Percentiles rank a stretch among this genome's conserved stretches.
phyloP scores from a whole-genome alignment of 2,329 filamentous ascomycete species.

The Xylaria sp. region DNA sequence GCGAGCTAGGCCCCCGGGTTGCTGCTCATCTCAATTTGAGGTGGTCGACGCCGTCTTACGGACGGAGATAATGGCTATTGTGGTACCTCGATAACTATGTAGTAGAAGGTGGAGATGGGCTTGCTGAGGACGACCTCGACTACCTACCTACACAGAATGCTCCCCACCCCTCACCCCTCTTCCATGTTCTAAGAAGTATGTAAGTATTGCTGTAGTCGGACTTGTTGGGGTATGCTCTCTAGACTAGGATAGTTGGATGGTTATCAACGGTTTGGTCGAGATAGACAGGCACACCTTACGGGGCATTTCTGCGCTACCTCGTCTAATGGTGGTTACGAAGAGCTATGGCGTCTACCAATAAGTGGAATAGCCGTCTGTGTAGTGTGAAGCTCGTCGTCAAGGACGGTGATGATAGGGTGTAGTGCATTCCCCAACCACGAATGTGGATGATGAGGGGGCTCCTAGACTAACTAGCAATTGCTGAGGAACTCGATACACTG shows the following conservation, averaged over 20 bases:
- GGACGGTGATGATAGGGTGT: constrained; percentile 44
- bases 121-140: constrained; percentile 41
- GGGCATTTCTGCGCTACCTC: constrained; percentile 18
- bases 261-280: constrained; percentile 43
- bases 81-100: constrained; percentile 29
- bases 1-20: constrained; percentile 44
- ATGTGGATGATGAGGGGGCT: constrained; percentile 46
- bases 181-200: constrained; percentile 15
- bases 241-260: constrained; percentile 35
- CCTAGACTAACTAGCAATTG: constrained; percentile 29
- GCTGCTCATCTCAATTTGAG: constrained; percentile 50
- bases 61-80: constrained; percentile 49
- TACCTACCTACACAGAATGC: constrained; percentile 32
- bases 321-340: constrained; percentile 23
- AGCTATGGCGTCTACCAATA: constrained; percentile 1
- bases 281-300: constrained; percentile 36
- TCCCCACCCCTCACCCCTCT: constrained; percentile 42
- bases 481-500: constrained; percentile 9
- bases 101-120: constrained; percentile 43
- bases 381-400: constrained; percentile 44
- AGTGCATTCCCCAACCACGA: constrained; percentile 28
- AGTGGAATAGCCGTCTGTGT: constrained; percentile 21
- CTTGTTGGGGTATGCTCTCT: constrained; percentile 33
- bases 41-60: constrained; percentile 47
- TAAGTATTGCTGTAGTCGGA: constrained; percentile 4